These are phyloP conservation scores for Lumnitzera racemosa DNA, from an alignment of 345 rosid species.

Conservation along the genomic window DNA sequence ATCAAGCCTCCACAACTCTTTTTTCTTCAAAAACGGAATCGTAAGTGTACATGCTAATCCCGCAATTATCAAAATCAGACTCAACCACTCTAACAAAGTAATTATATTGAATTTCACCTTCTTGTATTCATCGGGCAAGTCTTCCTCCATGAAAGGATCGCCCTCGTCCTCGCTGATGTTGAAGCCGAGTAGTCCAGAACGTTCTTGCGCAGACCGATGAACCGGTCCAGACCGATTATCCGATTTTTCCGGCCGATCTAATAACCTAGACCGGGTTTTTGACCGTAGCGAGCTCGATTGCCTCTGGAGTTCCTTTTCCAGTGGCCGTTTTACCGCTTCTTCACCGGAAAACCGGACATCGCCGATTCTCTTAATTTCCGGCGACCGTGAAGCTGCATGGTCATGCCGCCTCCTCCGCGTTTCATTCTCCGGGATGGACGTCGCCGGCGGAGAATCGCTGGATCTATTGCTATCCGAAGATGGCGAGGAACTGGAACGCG, in stretches of 20 bases:
- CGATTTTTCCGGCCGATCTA: conserved; percentile 47
- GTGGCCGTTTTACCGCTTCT: conserved; percentile 50
- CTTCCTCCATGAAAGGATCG: conserved; percentile 63
- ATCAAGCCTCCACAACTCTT: conserved; percentile 37
- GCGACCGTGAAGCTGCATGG: conserved; percentile 10
- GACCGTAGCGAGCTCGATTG: conserved; percentile 20
- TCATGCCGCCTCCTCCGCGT: conserved; percentile 1
- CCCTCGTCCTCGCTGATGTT: conserved; percentile 81
- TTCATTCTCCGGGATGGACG: neutral
- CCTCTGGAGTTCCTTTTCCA: conserved; percentile 30
- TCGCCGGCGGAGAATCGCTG: neutral
- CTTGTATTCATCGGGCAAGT: conserved; percentile 68
- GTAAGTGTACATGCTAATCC: conserved; percentile 51
- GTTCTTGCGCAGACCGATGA: conserved; percentile 27
- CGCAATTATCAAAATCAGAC: conserved; percentile 50
- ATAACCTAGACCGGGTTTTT: conserved; percentile 61
- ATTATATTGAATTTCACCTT: conserved; percentile 29
- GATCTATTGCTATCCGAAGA: neutral
- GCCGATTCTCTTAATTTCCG: neutral
- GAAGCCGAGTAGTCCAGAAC: conserved; percentile 48
- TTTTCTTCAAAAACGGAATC: conserved; percentile 23
- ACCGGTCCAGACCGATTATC: conserved; percentile 31
- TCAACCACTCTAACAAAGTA: conserved; percentile 57
- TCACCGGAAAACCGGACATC: conserved; percentile 2
- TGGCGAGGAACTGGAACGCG: too few relatives aligned